These are phyloP conservation scores for Mucor plumbeus DNA, from an alignment of 371 early-diverging fungal genomes.

Conservation along the genomic window DNA sequence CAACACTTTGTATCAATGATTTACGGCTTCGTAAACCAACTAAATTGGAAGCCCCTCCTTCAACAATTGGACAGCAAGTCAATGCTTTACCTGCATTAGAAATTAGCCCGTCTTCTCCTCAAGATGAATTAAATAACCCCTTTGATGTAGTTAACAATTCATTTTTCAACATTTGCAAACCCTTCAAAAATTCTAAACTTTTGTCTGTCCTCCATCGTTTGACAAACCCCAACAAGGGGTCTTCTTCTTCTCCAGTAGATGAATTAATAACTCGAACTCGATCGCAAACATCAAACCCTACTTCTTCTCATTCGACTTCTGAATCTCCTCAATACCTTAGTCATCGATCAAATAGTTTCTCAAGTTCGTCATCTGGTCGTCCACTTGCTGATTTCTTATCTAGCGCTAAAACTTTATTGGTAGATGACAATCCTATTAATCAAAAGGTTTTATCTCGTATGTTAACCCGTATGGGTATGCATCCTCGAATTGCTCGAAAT, in stretches of 20 bases:
- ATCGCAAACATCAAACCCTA: not conserved
- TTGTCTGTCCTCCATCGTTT: conserved; percentile 12
- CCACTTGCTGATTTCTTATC: conserved; percentile 16
- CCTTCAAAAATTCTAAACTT: conserved; percentile 22
- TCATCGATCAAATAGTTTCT: conserved; percentile 10
- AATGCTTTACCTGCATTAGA: not conserved
- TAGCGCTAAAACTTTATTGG: conserved; percentile 41
- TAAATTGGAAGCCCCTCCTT: not conserved
- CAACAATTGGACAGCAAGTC: not conserved
- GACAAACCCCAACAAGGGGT: not conserved
- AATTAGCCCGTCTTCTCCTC: not conserved
- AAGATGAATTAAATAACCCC: not conserved
- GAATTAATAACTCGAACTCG: not conserved
- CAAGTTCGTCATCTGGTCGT: conserved; percentile 11
- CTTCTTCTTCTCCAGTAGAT: not conserved
- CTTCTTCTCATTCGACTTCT: not conserved
- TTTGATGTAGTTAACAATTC: too few species aligned
- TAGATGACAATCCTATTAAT: conserved; percentile 63
- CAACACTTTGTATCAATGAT: conserved; percentile 4
- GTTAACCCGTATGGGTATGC: conserved; percentile 29
- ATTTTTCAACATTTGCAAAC: conserved; percentile 3
- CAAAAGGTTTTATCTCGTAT: conserved; percentile 52
- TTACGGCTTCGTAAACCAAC: not conserved
- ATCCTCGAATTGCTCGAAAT: conserved; percentile 37
- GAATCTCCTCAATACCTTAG: not conserved